A percentile compares a stretch with the other conserved stretches of the same genome.
Evolutionary conservation across 768 basidiomycete species (phyloP).

Genomic region (Lepiota brunneoincarnata): DNA sequence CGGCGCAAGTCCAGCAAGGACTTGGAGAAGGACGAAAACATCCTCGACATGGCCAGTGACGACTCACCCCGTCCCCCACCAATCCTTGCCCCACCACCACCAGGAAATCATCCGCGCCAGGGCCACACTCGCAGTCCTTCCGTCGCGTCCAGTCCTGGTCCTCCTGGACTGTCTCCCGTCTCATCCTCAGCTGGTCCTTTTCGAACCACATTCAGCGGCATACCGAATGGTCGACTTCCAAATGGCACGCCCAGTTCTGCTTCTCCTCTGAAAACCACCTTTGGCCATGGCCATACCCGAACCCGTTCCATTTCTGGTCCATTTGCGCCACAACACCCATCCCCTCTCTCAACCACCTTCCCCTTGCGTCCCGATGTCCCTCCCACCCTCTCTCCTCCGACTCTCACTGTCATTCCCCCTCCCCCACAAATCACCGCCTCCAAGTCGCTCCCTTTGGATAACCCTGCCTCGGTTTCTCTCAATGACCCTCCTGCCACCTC

Average conservation of each 20-base stretch:
- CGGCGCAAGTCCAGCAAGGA: constrained; percentile 15
- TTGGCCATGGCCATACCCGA: constrained; percentile 36
- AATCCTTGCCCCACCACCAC: constrained; percentile 6
- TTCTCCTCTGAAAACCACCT: constrained; percentile 32
- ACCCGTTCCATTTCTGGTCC: constrained; percentile 51
- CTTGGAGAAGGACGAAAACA: constrained; percentile 7
- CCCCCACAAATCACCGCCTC: constrained; percentile 26
- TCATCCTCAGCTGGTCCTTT: constrained; percentile 27
- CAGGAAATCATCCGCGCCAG: constrained; percentile 7
- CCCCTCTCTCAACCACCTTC: constrained; percentile 43
- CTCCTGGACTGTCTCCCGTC: background rate
- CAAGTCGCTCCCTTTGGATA: constrained; percentile 17
- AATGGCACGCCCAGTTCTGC: constrained; percentile 20
- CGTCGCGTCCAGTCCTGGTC: constrained; percentile 17
- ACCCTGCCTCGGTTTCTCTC: constrained; percentile 10
- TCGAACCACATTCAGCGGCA: constrained; percentile 23
- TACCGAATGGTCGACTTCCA: constrained; percentile 16
- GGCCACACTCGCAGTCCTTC: constrained; percentile 25
- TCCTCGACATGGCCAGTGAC: background rate
- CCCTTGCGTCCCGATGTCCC: constrained; percentile 11
- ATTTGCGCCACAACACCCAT: constrained; percentile 46
- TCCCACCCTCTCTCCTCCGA: constrained; percentile 28
- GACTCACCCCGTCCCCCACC: background rate
- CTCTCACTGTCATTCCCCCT: constrained; percentile 13
- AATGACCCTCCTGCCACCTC: constrained; percentile 19